Evolutionary conservation across 163 green algal species (phyloP), one percentile per base, ranked within the genome.

Genomic region (Chlorella variabilis): DNA sequence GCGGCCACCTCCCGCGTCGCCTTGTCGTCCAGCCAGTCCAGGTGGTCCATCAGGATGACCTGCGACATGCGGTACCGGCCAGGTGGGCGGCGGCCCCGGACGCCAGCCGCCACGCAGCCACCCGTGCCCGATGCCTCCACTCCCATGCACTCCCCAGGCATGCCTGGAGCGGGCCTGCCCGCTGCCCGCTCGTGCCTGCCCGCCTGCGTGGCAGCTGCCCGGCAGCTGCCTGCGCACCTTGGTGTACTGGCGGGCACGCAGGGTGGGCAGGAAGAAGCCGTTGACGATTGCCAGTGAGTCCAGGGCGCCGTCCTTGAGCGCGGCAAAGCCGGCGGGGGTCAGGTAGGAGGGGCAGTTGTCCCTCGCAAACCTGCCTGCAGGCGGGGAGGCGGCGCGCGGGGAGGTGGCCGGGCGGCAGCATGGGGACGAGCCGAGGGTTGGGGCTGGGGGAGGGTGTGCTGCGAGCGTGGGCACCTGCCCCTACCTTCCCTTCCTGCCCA

Each of bases 31-130:
- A 98, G 89, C 96, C 96, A 99, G 89, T 99, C 96, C 56, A 98
- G 89, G 84, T 99, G 96, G 91, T 99, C 96, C 96, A 99, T 99
- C 68, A 99, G 85, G 81, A 99, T 98, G 62, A 98, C 96, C 92
- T 96, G 71, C 34, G 33, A 13, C n/a, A n/a, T n/a, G n/a, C n/a
- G n/a, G n/a, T n/a, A n/a, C n/a, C n/a, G n/a, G n/a, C n/a, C n/a
- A n/a, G n/a, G n/a, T n/a, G n/a, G n/a, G n/a, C n/a, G n/a, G n/a
- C n/a, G n/a, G n/a, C n/a, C n/a, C n/a, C n/a, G n/a, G n/a, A n/a
- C n/a, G n/a, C n/a, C n/a, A n/a, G n/a, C n/a, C n/a, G n/a, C n/a
- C n/a, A n/a, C n/a, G n/a, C n/a, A n/a, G n/a, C n/a, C n/a, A n/a
- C n/a, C n/a, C n/a, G n/a, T n/a, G n/a, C n/a, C n/a, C n/a, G n/a